phyloP scores from a whole-genome alignment of 2,329 filamentous ascomycete genomes.

The Pezicula rhizophila region DNA sequence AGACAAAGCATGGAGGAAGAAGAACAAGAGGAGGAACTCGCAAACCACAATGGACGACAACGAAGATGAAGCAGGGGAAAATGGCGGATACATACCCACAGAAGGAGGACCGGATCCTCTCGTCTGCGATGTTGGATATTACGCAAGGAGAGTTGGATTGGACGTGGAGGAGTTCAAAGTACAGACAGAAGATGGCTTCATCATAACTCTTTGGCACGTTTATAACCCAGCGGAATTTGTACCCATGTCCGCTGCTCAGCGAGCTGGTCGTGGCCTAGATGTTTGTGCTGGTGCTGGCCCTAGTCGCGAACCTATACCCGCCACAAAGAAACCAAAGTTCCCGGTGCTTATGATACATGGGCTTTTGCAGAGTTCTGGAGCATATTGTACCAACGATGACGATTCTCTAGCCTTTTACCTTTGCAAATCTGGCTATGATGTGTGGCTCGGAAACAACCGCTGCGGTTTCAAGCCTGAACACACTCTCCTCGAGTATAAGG shows the following conservation, averaged over 20 bases:
- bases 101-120: conserved; percentile 78
- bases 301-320: conserved; percentile 29
- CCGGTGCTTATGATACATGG: conserved; percentile 86
- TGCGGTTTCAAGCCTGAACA: conserved; percentile 81
- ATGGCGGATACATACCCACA: conserved; percentile 54
- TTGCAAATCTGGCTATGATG: conserved; percentile 86
- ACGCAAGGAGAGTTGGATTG: conserved; percentile 79
- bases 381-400: conserved; percentile 87
- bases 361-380: conserved; percentile 78
- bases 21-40: conserved; percentile 33
- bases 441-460: conserved; percentile 92
- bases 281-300: conserved; percentile 47
- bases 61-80: conserved; percentile 36
- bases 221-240: conserved; percentile 75
- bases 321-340: conserved; percentile 47
- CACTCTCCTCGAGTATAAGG: conserved; percentile 59
- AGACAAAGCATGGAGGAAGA: conserved; percentile 55
- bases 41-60: conserved; percentile 23
- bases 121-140: conserved; percentile 74
- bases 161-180: conserved; percentile 80
- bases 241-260: conserved; percentile 41
- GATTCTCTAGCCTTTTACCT: conserved; percentile 87
- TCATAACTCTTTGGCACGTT: conserved; percentile 84
- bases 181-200: conserved; percentile 89
- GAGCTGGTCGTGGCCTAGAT: conserved; percentile 51